Percentiles rank a stretch among this genome's conserved stretches.
Evolutionary conservation across 768 basidiomycete species (phyloP).

Genomic region (Agaricus sinodeliciosus): DNA sequence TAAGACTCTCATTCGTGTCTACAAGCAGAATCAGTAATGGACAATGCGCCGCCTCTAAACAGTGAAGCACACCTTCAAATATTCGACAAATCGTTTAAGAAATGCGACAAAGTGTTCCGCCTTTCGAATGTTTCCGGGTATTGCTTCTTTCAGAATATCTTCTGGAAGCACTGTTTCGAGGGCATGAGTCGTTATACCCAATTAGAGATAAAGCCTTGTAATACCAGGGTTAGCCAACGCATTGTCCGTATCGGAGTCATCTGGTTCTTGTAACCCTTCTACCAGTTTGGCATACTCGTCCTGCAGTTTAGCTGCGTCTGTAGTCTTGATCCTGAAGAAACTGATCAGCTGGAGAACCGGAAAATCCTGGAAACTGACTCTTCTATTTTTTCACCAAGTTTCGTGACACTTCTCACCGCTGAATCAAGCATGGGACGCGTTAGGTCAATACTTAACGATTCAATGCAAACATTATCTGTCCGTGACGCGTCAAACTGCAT

Average conservation of each 20-base stretch:
- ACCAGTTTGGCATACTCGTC: slow-evolving; percentile 96
- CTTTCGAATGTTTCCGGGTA: slow-evolving; percentile 97
- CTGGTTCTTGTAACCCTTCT: slow-evolving; percentile 83
- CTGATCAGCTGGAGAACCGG: background rate
- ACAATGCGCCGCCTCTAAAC: background rate
- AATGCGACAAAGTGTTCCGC: slow-evolving; percentile 99
- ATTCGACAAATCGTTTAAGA: slow-evolving; percentile 96
- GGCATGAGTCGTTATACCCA: background rate
- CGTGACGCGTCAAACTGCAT: slow-evolving; percentile 20
- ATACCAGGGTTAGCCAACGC: slow-evolving; percentile 88
- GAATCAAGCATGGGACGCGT: slow-evolving; percentile 97
- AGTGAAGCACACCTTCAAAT: slow-evolving; percentile 68
- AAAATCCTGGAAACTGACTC: slow-evolving; percentile 50
- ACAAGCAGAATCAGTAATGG: slow-evolving; percentile 2
- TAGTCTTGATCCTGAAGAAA: slow-evolving; percentile 77
- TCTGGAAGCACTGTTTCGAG: slow-evolving; percentile 73
- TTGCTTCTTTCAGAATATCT: slow-evolving; percentile 89
- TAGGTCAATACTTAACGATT: slow-evolving; percentile 94
- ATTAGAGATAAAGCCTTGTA: slow-evolving; percentile 8
- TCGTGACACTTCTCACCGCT: slow-evolving; percentile 80
- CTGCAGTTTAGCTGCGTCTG: slow-evolving; percentile 89
- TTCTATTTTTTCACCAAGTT: slow-evolving; percentile 87
- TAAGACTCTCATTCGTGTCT: slow-evolving; percentile 99
- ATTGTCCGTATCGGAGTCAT: slow-evolving; percentile 58
- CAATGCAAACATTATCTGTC: slow-evolving; percentile 97